A percentile compares a stretch with the other conserved stretches of the same genome.
phyloP scores from a whole-genome alignment of 2,329 filamentous ascomycete genomes.

The Triangularia setosa region DNA sequence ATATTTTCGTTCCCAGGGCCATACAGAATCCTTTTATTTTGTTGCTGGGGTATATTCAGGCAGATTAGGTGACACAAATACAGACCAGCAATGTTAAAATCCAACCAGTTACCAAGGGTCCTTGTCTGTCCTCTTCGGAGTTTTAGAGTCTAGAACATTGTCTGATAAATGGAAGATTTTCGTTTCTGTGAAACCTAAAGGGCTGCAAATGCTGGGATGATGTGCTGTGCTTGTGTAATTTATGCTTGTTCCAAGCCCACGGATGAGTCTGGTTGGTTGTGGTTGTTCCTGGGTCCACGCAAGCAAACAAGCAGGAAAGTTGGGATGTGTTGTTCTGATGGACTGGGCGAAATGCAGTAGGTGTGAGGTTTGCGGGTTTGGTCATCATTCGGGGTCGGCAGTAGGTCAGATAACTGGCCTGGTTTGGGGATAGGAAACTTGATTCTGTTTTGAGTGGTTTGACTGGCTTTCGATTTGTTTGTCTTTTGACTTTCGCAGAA shows the following conservation, averaged over 20 bases:
- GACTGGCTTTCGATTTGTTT: not conserved
- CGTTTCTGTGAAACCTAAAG: not conserved
- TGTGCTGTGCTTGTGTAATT: not conserved
- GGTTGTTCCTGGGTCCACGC: not conserved
- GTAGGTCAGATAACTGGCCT: not conserved
- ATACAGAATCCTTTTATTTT: not conserved
- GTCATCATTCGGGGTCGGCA: not conserved
- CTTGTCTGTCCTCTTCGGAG: not conserved
- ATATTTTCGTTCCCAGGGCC: not conserved
- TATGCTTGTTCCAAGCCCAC: not conserved
- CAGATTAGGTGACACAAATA: not conserved
- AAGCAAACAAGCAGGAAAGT: not conserved
- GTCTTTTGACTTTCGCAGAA: not conserved
- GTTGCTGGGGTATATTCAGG: not conserved
- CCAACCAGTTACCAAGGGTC: not conserved
- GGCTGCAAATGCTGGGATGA: not conserved
- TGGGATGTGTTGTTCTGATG: not conserved
- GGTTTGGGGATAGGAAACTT: not conserved
- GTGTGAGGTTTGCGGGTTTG: not conserved
- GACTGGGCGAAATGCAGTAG: not conserved
- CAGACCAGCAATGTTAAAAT: not conserved
- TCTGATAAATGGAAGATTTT: too few species aligned
- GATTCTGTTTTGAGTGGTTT: not conserved
- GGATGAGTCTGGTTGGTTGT: not conserved
- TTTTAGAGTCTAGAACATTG: not conserved